These are phyloP conservation scores for Citrus sinensis DNA, from an alignment of 345 rosid species.

Conservation along the genomic window DNA sequence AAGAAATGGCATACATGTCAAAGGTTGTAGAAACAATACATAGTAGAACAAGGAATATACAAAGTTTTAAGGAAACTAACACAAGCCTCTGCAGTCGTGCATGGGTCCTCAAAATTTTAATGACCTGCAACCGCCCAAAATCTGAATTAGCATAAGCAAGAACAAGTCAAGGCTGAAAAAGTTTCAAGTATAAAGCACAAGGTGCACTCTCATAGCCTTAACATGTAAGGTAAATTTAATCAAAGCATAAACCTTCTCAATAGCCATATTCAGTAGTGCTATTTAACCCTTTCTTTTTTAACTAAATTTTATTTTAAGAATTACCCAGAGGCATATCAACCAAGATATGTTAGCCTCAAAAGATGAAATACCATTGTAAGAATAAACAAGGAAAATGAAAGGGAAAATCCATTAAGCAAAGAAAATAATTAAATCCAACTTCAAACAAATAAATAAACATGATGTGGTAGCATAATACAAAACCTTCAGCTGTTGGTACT, in stretches of 20 bases:
- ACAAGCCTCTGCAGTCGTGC: conserved; percentile 65
- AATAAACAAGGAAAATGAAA: not conserved
- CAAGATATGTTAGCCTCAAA: not conserved
- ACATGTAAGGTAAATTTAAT: not conserved
- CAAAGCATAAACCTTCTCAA: not conserved
- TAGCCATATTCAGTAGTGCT: not conserved
- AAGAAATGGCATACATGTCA: conserved; percentile 2
- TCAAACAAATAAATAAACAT: not conserved
- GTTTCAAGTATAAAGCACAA: not conserved
- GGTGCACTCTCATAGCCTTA: not conserved
- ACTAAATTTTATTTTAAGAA: not conserved
- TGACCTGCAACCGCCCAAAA: conserved; percentile 45
- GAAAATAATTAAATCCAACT: not conserved
- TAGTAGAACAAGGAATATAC: not conserved
- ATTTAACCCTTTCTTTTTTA: not conserved
- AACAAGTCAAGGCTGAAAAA: not conserved
- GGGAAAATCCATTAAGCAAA: not conserved
- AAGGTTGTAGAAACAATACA: not conserved
- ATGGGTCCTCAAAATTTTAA: conserved; percentile 80
- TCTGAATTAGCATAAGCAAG: not conserved
- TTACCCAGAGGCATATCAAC: not conserved
- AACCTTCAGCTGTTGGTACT: not conserved
- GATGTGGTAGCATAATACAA: not conserved
- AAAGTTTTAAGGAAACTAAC: conserved; percentile 47
- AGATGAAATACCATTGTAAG: not conserved